Evolutionary conservation across 2,329 filamentous ascomycete species (phyloP).

Genomic region (Ophiocordyceps camponoti-floridani): DNA sequence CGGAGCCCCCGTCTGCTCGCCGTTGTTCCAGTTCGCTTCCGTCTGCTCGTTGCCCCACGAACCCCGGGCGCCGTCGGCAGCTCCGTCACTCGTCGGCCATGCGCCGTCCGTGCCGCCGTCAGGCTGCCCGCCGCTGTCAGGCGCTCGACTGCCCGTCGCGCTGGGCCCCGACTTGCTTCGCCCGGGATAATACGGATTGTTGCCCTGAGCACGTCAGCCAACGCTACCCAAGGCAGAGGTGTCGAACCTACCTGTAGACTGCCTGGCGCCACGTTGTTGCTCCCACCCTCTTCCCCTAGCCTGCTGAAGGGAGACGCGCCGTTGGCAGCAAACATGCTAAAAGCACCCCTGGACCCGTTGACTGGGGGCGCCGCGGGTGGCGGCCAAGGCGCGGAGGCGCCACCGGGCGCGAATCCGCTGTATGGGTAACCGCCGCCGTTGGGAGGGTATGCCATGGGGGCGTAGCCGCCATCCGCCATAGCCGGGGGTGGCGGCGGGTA

Average conservation of each 20-base stretch:
- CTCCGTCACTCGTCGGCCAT: neutral
- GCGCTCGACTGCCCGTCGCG: neutral
- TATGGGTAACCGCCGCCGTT: neutral
- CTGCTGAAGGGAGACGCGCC: conserved; percentile 5
- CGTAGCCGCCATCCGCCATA: neutral
- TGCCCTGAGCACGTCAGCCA: neutral
- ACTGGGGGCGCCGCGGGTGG: neutral
- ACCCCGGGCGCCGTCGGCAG: neutral
- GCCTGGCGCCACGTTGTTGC: conserved; percentile 14
- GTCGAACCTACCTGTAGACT: neutral
- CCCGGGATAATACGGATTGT: conserved; percentile 11
- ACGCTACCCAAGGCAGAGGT: neutral
- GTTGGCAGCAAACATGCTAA: conserved; percentile 2
- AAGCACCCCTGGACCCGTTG: conserved; percentile 4
- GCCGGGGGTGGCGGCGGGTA: conserved; percentile 4
- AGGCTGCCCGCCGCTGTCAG: neutral
- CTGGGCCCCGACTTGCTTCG: neutral
- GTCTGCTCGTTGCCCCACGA: neutral
- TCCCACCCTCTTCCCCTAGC: conserved; percentile 7
- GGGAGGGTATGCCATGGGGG: neutral
- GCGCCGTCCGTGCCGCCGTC: neutral
- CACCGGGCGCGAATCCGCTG: neutral
- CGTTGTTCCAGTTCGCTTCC: neutral
- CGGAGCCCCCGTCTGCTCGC: neutral
- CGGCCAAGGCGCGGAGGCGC: neutral